A percentile compares a stretch with the other conserved stretches of the same genome.
These are phyloP conservation scores for Neofusicoccum laricinum DNA, from an alignment of 2,329 filamentous ascomycete species.

Conservation along the genomic window DNA sequence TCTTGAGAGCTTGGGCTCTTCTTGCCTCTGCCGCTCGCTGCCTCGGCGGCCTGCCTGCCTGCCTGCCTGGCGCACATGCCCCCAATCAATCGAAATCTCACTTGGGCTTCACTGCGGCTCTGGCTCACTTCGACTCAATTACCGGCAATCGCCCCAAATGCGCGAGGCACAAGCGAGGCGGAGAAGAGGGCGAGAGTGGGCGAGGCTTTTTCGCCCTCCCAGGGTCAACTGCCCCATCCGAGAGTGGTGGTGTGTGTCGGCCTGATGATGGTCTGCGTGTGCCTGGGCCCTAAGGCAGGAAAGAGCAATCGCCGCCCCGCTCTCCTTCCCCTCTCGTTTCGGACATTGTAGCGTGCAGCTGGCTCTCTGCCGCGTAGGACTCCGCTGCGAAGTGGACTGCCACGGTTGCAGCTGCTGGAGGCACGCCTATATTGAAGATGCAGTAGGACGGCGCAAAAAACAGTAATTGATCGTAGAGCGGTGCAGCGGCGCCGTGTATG, in stretches of 20 bases:
- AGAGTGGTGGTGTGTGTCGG: no score
- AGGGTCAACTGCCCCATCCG: no score
- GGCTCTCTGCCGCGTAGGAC: background rate
- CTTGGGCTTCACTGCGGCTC: no score
- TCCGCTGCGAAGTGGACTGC: background rate
- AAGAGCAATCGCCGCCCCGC: background rate
- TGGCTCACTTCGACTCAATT: no score
- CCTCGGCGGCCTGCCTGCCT: background rate
- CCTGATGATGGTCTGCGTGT: background rate
- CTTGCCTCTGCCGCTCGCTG: background rate
- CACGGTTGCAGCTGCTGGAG: background rate
- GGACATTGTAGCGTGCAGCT: background rate
- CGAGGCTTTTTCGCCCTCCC: no score
- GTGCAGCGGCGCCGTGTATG: background rate
- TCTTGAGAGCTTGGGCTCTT: background rate
- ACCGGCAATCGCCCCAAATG: no score
- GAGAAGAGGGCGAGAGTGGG: no score
- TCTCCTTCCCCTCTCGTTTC: background rate
- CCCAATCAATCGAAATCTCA: no score
- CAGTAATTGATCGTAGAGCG: background rate
- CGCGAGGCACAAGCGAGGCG: no score
- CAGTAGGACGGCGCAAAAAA: background rate
- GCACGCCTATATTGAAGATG: background rate
- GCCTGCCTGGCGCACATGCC: no score
- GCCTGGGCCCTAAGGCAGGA: background rate